Base-by-base conservation (phyloP, 345 rosid species). In the Raphanus sativus region DNA sequence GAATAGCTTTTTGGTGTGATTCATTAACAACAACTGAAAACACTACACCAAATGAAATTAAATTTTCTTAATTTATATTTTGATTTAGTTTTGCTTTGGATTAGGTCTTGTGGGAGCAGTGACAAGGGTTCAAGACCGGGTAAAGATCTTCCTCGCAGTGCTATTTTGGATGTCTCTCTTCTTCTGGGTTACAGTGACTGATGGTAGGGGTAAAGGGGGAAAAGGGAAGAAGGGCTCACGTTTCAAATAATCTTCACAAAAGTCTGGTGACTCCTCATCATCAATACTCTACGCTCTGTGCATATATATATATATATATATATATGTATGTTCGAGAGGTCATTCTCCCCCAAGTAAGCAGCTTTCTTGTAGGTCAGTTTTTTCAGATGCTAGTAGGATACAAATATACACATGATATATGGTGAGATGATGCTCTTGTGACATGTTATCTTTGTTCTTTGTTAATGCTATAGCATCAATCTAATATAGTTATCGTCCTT, bases 151-250 rank as follows among this genome's bases (percentile, higher is more conserved):
- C 86, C 80, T 86, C 55, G 98, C 98, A 16, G 94, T 94, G 73
- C 87, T 94, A 25, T 89, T 94, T 80, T 94, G 98, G 98, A 82
- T 92, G 97, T 89, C 95, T 80, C 70, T 92, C 79, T 90, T 92
- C 84, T 94, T 92, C 87, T 94, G 98, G 98, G 84, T 89, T 48
- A 89, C 94, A 32, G 89, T 85, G 26, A 90, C 91, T 78, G 94
- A 87, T 62, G 86, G 91, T 61, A 84, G 83, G 15, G 80, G 73
- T 70, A 69, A 74, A 68, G 81, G 77, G 16, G 59, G 59, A 4
- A 73, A 78, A 67, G 81, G 77, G 16, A 78, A 78, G 73, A 78
- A 78, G 3, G 69, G 69, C 26, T 78, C 77, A 3, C 75, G 78
- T 74, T 79, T 79, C 70, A 79, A 79, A 62, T 79, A 67, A 2